Evolutionary conservation across 495 filamentous ascomycete genomes (phyloP).

Genomic region (Aspergillus steynii): DNA sequence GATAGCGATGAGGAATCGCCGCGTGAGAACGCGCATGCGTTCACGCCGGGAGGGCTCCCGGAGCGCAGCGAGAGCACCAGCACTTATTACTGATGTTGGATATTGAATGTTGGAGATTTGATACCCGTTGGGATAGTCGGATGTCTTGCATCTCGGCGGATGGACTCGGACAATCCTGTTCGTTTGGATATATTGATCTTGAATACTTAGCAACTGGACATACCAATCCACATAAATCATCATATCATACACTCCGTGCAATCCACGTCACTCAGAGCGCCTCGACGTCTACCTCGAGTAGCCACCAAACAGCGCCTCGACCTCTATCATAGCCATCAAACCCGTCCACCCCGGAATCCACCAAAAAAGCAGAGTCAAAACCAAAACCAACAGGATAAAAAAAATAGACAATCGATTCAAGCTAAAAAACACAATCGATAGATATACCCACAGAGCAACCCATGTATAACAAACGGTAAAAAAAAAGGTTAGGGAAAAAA

Average conservation of each 20-base stretch:
- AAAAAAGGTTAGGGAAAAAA: constrained; percentile 15
- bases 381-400: constrained; percentile 2
- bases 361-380: neutral
- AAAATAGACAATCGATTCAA: constrained; percentile 8
- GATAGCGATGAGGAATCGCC: constrained; percentile 52
- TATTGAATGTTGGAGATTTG: neutral
- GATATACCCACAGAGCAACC: constrained; percentile 8
- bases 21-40: constrained; percentile 20
- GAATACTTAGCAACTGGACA: neutral
- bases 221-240: neutral
- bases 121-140: neutral
- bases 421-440: constrained; percentile 8
- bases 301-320: too few species aligned
- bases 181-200: neutral
- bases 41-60: constrained; percentile 46
- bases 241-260: too few species aligned
- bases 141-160: neutral
- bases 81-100: constrained; percentile 48
- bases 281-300: too few species aligned
- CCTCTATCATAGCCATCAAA: too few species aligned
- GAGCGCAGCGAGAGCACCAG: constrained; percentile 39
- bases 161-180: neutral
- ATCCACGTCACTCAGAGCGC: too few species aligned
- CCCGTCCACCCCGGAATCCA: too few species aligned
- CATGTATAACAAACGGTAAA: constrained; percentile 11